Conservation (phyloP, 2,329 filamentous ascomycete genomes). For the Fusarium sp. region DNA sequence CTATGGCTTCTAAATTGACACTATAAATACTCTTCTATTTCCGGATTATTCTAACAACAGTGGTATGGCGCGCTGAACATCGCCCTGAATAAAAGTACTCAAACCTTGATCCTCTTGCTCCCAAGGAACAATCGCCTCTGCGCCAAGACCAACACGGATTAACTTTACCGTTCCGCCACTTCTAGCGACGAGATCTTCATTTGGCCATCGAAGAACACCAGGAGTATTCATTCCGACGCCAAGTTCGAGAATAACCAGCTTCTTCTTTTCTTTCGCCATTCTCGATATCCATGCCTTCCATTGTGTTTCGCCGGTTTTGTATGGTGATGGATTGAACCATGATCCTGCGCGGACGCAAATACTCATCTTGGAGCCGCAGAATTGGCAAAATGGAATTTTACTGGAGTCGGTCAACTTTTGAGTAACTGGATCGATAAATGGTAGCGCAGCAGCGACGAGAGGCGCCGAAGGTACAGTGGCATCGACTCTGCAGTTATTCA, state of each 20-base stretch:
- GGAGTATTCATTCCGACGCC: conserved; percentile 44
- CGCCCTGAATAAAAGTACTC: conserved; percentile 40
- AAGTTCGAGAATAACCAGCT: conserved; percentile 37
- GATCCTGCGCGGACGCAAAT: conserved; percentile 40
- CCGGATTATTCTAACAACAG: background rate
- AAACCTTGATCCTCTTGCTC: conserved; percentile 34
- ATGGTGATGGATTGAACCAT: conserved; percentile 39
- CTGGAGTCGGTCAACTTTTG: conserved; percentile 26
- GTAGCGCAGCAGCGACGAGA: conserved; percentile 13
- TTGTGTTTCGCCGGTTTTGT: conserved; percentile 11
- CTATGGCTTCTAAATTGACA: no score
- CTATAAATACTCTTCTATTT: background rate
- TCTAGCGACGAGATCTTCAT: conserved; percentile 36
- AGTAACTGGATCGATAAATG: conserved; percentile 17
- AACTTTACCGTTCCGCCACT: conserved; percentile 30
- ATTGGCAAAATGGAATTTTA: conserved; percentile 32
- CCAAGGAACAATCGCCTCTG: conserved; percentile 38
- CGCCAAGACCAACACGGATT: conserved; percentile 34
- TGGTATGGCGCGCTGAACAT: conserved; percentile 16
- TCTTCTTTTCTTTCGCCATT: conserved; percentile 21
- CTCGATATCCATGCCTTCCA: conserved; percentile 30
- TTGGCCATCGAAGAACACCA: conserved; percentile 40
- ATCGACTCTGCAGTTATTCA: conserved; percentile 36
- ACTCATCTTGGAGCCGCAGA: conserved; percentile 38
- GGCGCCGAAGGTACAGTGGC: conserved; percentile 21